Conservation (phyloP, 371 early-diverging fungal genomes). For the Mortierella sp. region DNA sequence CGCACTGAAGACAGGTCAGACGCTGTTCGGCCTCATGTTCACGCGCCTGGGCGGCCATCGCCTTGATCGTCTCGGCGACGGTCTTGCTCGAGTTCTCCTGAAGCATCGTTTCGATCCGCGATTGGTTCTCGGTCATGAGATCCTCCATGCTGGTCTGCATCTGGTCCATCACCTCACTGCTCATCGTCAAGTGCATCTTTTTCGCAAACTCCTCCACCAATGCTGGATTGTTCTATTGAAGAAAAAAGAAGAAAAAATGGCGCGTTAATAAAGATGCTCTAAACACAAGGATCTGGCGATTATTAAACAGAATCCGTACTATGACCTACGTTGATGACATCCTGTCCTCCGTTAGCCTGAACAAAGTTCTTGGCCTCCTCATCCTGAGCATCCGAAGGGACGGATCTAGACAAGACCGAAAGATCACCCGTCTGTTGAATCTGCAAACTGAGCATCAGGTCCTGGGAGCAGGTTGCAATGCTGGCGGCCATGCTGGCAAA, state of each 20-base stretch:
- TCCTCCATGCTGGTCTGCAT: constrained; percentile 58
- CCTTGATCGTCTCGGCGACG: constrained; percentile 60
- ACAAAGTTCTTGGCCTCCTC: constrained; percentile 60
- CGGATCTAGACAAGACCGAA: constrained; percentile 49
- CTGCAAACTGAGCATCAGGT: constrained; percentile 64
- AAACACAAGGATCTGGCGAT: not conserved
- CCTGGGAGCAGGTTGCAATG: constrained; percentile 56
- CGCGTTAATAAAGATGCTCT: not conserved
- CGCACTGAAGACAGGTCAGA: constrained; percentile 62
- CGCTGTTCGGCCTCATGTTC: constrained; percentile 57
- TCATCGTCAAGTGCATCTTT: constrained; percentile 58
- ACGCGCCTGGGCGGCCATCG: constrained; percentile 43
- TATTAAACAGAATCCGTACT: not conserved
- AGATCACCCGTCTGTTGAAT: constrained; percentile 64
- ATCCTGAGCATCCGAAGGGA: constrained; percentile 59
- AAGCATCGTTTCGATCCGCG: constrained; percentile 48
- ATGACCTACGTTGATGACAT: constrained; percentile 43
- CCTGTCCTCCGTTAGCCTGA: constrained; percentile 52
- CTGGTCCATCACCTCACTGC: constrained; percentile 60
- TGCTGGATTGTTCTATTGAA: constrained; percentile 55
- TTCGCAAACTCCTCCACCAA: constrained; percentile 61
- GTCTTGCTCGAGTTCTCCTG: constrained; percentile 57
- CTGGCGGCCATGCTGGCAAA: constrained; percentile 48
- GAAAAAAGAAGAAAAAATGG: not conserved
- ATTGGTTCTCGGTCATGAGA: constrained; percentile 58